phyloP scores from a whole-genome alignment of 805 yeast species.

The Wickerhamomyces queroliae region DNA sequence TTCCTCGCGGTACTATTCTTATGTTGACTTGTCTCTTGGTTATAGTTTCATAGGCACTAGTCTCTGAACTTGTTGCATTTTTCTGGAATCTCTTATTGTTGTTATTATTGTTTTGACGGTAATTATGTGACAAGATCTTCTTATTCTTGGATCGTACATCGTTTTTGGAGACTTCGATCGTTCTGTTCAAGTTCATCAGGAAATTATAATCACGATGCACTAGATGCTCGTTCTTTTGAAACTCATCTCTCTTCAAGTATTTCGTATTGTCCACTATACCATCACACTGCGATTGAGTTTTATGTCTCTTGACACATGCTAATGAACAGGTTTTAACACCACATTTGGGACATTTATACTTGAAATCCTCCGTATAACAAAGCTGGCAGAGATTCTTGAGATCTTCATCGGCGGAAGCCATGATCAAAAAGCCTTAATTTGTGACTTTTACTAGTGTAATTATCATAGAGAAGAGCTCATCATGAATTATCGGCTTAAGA shows the following conservation, averaged over 20 bases:
- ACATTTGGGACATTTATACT: slow-evolving; percentile 84
- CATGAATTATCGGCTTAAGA: slow-evolving; percentile 1
- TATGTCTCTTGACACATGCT: slow-evolving; percentile 68
- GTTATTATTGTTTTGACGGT: slow-evolving; percentile 19
- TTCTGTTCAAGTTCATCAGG: slow-evolving; percentile 52
- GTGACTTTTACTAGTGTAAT: neutral
- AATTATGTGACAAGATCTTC: slow-evolving; percentile 32
- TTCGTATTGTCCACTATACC: slow-evolving; percentile 60
- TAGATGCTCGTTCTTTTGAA: slow-evolving; percentile 30
- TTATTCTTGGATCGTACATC: slow-evolving; percentile 42
- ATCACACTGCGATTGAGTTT: slow-evolving; percentile 52
- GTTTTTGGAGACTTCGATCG: slow-evolving; percentile 48
- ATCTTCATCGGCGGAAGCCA: slow-evolving; percentile 1
- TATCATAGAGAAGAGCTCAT: neutral
- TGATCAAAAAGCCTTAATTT: neutral
- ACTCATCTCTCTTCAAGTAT: slow-evolving; percentile 43
- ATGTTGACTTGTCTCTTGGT: slow-evolving; percentile 64
- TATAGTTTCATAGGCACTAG: slow-evolving; percentile 13
- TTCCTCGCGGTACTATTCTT: slow-evolving; percentile 59
- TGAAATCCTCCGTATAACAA: slow-evolving; percentile 37
- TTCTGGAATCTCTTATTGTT: slow-evolving; percentile 20
- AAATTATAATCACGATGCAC: slow-evolving; percentile 83
- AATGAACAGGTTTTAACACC: slow-evolving; percentile 59
- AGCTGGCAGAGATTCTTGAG: slow-evolving; percentile 33
- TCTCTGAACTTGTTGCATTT: slow-evolving; percentile 9